Base-by-base conservation (phyloP, 78 protist species). In the Dictyostelium purpureum region DNA sequence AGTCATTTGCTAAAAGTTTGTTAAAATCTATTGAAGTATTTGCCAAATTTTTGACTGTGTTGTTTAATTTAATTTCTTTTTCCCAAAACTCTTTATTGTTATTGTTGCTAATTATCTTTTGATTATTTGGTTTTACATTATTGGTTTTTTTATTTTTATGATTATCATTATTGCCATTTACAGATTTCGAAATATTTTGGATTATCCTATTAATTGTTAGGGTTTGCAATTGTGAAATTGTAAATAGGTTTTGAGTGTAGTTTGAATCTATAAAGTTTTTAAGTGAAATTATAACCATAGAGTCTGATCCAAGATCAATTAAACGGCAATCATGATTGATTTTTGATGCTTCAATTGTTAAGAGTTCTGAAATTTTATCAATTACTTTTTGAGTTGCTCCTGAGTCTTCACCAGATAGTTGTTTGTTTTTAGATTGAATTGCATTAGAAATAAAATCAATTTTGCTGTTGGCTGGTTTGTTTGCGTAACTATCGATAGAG, bases 201-300 rank as follows among this genome's bases (percentile, higher is more conserved):
- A 69, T 69, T 11, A 18, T 38, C 0, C 9, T n/a, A 5, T n/a
- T 18, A 52, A 82, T 82, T 5, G 90, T 67, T 0, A 38, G 38
- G 59, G 42, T 67, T 42, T 74, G 76, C 4, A 82, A 14, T 54
- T 70, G 59, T 5, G 57, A 42, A 38, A 69, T 57, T n/a, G 90
- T 49, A 28, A 82, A 54, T 10, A 82, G 4, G 28, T 82, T 82
- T 61, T 11, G 6, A 2, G 51, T 24, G 51, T 56, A 70, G 40
- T 51, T 66, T 18, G 69, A 57, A 42, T 82, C 90, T 42, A 59
- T 1, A 70, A 69, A 82, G 28, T 82, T 82, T 56, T 82, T 82
- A 4, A 82, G 16, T 57, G 69, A 70, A 24, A 82, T 79, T 4
- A 75, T 73, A 6, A 82, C 12, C 40, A 82, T 7, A 19, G 80